phyloP scores from a whole-genome alignment of 352 stramenopile genomes.

The Phytophthora sojae region DNA sequence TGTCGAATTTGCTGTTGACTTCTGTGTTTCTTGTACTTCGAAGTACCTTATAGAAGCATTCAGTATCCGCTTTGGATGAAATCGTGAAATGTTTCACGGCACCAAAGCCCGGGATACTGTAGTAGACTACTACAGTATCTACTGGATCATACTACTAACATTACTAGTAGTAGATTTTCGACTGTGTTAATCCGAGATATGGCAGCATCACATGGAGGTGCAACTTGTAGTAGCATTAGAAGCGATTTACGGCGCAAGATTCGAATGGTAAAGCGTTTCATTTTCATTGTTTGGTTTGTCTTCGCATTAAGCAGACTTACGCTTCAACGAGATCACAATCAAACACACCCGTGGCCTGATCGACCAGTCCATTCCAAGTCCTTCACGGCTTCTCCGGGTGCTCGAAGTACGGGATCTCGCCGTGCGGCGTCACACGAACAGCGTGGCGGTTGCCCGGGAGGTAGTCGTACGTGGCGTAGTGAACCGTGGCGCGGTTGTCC shows the following conservation, averaged over 20 bases:
- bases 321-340: background rate
- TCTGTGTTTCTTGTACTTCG: background rate
- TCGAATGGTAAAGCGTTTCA: background rate
- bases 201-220: no score
- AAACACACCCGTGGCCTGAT: background rate
- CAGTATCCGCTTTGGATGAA: no score
- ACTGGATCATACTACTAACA: no score
- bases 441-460: slow-evolving; percentile 26
- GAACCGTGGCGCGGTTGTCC: slow-evolving; percentile 26
- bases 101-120: no score
- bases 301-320: background rate
- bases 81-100: no score
- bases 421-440: slow-evolving; percentile 27
- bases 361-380: background rate
- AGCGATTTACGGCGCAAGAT: background rate
- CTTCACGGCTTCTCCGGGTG: slow-evolving; percentile 4
- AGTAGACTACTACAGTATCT: no score
- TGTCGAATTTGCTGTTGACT: background rate
- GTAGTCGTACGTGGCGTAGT: slow-evolving; percentile 33
- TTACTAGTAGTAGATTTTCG: no score
- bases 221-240: no score
- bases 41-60: background rate
- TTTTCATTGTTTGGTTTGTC: background rate
- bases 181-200: no score
- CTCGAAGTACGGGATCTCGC: slow-evolving; percentile 30